Evolutionary conservation across 768 basidiomycete species (phyloP).

Genomic region (Psilocybe cyanescens): DNA sequence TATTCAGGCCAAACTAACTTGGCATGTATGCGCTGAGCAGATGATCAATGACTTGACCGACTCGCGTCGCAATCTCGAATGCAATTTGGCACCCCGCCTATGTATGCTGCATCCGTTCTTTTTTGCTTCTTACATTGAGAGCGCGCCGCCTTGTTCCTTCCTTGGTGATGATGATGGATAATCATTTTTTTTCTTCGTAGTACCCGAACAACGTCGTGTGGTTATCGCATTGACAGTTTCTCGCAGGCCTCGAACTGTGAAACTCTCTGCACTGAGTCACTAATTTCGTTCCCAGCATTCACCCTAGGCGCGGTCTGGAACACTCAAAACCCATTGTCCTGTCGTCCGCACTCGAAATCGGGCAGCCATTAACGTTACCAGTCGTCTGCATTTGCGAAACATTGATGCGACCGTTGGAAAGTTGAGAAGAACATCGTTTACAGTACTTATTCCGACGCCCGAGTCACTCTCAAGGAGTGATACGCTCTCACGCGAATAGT

Average conservation of each 20-base stretch:
- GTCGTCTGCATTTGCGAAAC: neutral
- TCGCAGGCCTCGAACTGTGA: constrained; percentile 5
- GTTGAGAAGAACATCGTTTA: too few relatives aligned
- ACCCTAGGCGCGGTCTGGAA: neutral
- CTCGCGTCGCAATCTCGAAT: neutral
- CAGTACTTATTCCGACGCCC: too few relatives aligned
- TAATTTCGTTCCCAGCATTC: neutral
- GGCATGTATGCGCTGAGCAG: neutral
- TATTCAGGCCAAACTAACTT: neutral
- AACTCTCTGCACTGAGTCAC: neutral
- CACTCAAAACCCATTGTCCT: neutral
- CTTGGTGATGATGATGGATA: neutral
- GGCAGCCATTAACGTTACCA: neutral
- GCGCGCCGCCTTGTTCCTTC: constrained; percentile 5
- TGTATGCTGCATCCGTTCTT: constrained; percentile 2
- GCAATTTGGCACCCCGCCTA: neutral
- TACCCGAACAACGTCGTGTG: neutral
- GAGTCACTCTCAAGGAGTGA: too few relatives aligned
- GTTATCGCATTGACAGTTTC: neutral
- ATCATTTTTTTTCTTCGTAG: too few relatives aligned
- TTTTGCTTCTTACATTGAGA: neutral
- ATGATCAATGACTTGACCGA: constrained; percentile 7
- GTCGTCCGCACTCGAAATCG: neutral
- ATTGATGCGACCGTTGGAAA: neutral
- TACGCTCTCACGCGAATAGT: too few relatives aligned